Evolutionary conservation across 2,329 filamentous ascomycete species (phyloP).

Genomic region (Cladobotryum mycophilum): DNA sequence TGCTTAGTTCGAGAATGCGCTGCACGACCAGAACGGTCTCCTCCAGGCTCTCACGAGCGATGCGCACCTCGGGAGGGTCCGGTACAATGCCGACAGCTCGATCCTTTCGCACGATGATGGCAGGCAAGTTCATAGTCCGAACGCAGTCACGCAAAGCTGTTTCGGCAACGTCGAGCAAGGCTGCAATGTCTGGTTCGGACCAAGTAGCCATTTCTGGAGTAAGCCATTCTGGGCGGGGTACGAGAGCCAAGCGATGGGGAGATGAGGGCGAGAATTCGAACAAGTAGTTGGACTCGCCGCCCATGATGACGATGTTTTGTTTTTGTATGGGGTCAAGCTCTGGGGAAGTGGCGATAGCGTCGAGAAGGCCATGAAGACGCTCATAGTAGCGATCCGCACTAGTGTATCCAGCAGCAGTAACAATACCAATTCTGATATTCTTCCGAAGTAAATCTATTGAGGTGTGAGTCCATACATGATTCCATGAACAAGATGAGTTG

Average conservation of each 20-base stretch:
- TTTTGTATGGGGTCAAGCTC: slow-evolving; percentile 60
- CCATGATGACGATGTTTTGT: slow-evolving; percentile 81
- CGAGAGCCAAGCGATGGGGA: slow-evolving; percentile 61
- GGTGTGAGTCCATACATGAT: background rate
- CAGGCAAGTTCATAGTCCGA: slow-evolving; percentile 70
- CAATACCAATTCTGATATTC: slow-evolving; percentile 84
- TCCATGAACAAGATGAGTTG: too few species aligned
- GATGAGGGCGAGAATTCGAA: slow-evolving; percentile 68
- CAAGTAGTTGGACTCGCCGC: slow-evolving; percentile 92
- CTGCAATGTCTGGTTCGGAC: slow-evolving; percentile 68
- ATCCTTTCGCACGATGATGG: slow-evolving; percentile 78
- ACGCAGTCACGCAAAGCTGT: slow-evolving; percentile 76
- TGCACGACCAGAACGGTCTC: slow-evolving; percentile 94
- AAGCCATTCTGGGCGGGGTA: slow-evolving; percentile 63
- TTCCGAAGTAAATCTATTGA: slow-evolving; percentile 60
- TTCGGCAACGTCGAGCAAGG: slow-evolving; percentile 85
- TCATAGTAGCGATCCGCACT: slow-evolving; percentile 80
- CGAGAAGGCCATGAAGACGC: slow-evolving; percentile 78
- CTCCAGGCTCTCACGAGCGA: slow-evolving; percentile 83
- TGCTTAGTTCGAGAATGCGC: slow-evolving; percentile 80
- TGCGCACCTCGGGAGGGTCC: slow-evolving; percentile 54
- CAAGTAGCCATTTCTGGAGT: slow-evolving; percentile 72
- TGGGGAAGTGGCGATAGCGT: slow-evolving; percentile 60
- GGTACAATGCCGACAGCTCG: slow-evolving; percentile 76
- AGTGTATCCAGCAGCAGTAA: slow-evolving; percentile 93